Percentiles rank a stretch among this genome's conserved stretches.
phyloP scores from a whole-genome alignment of 345 rosid species.

The Citrus reticulata region DNA sequence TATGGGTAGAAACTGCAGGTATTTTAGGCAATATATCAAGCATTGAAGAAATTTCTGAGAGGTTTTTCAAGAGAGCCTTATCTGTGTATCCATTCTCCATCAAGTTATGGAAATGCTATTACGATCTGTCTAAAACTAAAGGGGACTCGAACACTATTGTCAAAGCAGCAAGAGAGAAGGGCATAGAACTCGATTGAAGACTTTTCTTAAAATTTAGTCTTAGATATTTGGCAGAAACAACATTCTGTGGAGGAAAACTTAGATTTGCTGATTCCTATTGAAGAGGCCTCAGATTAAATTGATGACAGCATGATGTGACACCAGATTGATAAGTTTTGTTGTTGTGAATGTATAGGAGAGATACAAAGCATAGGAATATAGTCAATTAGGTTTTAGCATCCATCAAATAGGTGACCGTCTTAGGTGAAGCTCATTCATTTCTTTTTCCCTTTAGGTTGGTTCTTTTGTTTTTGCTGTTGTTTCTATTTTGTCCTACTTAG shows the following conservation, averaged over 20 bases:
- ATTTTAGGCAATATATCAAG: conserved; percentile 40
- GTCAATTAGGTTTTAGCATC: conserved; percentile 8
- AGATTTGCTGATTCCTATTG: conserved; percentile 4
- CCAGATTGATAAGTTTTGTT: not conserved
- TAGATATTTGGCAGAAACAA: conserved; percentile 13
- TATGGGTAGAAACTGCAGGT: conserved; percentile 72
- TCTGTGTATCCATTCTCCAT: conserved; percentile 67
- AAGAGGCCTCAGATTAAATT: not conserved
- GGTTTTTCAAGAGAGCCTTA: conserved; percentile 62
- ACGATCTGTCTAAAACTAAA: conserved; percentile 23
- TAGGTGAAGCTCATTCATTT: not conserved
- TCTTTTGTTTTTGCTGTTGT: not conserved
- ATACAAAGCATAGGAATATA: conserved; percentile 16
- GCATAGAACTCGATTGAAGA: conserved; percentile 41
- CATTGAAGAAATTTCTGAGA: conserved; percentile 34
- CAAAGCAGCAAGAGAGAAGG: conserved; percentile 61
- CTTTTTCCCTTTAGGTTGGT: not conserved
- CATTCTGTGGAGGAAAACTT: not conserved
- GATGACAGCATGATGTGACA: not conserved
- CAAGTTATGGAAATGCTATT: conserved; percentile 54
- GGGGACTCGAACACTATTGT: conserved; percentile 31
- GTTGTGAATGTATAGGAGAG: conserved; percentile 14
- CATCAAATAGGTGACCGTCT: not conserved
- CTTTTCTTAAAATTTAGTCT: not conserved
- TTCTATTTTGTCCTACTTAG: not conserved